phyloP scores from a whole-genome alignment of 164 flowering plant species.

The Stephania yunnanensis region DNA sequence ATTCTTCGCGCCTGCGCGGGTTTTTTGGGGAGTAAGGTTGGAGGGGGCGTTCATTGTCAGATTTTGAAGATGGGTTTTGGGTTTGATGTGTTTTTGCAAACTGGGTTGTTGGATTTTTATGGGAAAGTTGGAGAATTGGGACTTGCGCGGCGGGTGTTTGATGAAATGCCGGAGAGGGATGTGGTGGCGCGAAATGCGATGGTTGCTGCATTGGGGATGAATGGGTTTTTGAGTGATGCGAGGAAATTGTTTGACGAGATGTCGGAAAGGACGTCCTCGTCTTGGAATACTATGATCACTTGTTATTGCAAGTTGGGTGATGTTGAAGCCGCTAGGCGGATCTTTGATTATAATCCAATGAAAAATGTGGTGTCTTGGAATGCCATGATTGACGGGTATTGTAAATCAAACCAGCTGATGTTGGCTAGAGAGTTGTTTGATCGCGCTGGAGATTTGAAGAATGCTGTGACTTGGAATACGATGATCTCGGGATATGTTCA shows the following conservation, averaged over 20 bases:
- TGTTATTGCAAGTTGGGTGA: background rate
- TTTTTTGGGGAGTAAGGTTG: background rate
- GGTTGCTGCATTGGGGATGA: background rate
- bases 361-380: background rate
- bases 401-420: background rate
- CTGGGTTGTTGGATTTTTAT: background rate
- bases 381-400: background rate
- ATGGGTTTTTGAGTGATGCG: background rate
- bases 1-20: background rate
- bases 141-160: background rate
- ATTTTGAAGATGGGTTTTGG: background rate
- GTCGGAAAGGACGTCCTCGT: background rate
- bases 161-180: background rate
- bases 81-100: background rate
- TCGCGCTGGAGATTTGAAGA: background rate
- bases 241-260: background rate
- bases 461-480: slow-evolving; percentile 30
- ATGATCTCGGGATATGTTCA: slow-evolving; percentile 32
- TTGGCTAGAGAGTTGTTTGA: background rate
- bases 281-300: background rate
- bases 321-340: background rate
- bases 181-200: background rate
- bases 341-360: background rate
- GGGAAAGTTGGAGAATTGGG: background rate
- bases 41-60: background rate